phyloP scores from a whole-genome alignment of 2,329 filamentous ascomycete genomes.

The Pyrenophora teres region DNA sequence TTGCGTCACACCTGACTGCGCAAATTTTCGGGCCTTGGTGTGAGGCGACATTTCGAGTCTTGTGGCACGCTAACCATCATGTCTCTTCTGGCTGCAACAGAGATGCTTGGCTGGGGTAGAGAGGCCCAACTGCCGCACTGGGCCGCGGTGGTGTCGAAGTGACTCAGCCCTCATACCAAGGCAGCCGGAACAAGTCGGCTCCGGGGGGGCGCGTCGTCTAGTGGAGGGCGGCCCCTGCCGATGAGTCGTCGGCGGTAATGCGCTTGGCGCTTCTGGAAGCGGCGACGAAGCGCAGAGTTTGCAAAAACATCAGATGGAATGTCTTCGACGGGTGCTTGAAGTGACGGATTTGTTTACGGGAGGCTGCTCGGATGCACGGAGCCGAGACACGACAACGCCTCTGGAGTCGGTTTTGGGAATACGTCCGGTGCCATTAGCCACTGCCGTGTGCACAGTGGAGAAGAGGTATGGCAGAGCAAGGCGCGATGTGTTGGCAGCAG shows the following conservation, averaged over 20 bases:
- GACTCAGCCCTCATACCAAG: slow-evolving; percentile 31
- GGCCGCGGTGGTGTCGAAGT: slow-evolving; percentile 19
- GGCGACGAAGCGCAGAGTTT: slow-evolving; percentile 15
- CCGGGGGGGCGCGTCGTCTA: neutral
- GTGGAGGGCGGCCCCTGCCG: slow-evolving; percentile 14
- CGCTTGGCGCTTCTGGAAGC: slow-evolving; percentile 26
- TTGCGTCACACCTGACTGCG: slow-evolving; percentile 25
- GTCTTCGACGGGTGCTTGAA: neutral
- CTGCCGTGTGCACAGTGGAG: slow-evolving; percentile 6
- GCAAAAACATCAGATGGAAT: slow-evolving; percentile 2
- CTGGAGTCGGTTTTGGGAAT: slow-evolving; percentile 14
- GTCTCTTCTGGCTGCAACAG: slow-evolving; percentile 26
- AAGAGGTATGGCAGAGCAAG: neutral
- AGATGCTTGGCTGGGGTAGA: slow-evolving; percentile 17
- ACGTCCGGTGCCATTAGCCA: slow-evolving; percentile 15
- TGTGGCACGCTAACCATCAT: slow-evolving; percentile 12
- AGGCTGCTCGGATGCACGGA: slow-evolving; percentile 9
- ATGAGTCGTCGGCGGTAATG: slow-evolving; percentile 19
- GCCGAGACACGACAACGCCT: slow-evolving; percentile 16
- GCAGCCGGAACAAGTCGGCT: slow-evolving; percentile 23
- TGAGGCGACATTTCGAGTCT: slow-evolving; percentile 9
- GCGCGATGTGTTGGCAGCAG: slow-evolving; percentile 20
- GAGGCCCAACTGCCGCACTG: neutral
- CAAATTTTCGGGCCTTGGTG: slow-evolving; percentile 16
- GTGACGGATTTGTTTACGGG: neutral